These are phyloP conservation scores for Sechiopsis laciniata DNA, from an alignment of 306 rosid species.

Conservation along the genomic window DNA sequence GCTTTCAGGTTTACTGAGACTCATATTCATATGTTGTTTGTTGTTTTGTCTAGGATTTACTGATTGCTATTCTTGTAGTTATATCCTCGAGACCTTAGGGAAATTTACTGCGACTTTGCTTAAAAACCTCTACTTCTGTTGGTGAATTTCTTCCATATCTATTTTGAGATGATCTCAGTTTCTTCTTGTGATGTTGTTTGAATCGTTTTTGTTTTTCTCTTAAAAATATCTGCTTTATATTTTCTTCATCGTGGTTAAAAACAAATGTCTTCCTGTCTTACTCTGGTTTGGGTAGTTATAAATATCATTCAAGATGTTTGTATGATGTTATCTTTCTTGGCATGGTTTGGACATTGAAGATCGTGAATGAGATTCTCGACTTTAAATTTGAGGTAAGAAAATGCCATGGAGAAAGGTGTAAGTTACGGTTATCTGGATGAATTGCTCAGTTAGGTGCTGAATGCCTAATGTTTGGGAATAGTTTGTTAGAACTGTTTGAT, in stretches of 20 bases:
- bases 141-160: not conserved
- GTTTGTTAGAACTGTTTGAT: not conserved
- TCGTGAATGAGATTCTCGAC: not conserved
- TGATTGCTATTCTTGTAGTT: constrained; percentile 2
- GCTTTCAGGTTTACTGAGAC: not conserved
- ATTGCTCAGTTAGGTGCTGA: not conserved
- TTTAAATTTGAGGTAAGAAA: constrained; percentile 1
- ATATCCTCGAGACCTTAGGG: not conserved
- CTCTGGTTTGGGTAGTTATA: not conserved
- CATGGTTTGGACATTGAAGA: not conserved
- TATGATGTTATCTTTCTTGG: not conserved
- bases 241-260: not conserved
- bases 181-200: not conserved
- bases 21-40: constrained; percentile 9
- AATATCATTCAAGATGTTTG: not conserved
- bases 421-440: too few relatives aligned
- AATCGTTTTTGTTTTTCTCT: not conserved
- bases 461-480: not conserved
- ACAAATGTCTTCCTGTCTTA: not conserved
- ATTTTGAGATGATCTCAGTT: not conserved
- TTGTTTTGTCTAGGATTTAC: constrained; percentile 17
- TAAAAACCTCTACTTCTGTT: constrained; percentile 6
- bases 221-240: not conserved
- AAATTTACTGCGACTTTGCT: not conserved
- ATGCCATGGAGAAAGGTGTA: not conserved